Evolutionary conservation across 352 stramenopile species (phyloP), one percentile per base, ranked within the genome.

Genomic region (Globisporangium viniferum): DNA sequence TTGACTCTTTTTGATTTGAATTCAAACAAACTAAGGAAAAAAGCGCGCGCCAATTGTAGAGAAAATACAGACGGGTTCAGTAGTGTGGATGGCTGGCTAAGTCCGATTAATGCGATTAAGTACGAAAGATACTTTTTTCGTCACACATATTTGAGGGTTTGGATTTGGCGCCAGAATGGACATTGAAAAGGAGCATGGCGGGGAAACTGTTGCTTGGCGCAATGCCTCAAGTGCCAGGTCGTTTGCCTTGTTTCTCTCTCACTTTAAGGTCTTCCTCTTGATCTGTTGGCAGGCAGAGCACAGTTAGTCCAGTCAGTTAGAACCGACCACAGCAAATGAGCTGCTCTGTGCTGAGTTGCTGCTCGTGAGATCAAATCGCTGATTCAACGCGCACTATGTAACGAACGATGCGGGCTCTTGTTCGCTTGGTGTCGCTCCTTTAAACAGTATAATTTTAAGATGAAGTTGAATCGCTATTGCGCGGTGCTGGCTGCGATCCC

Each of bases 61-160:
- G 27, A 64, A 64, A 64, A 35, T 2, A 22, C 4, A 12, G 8
- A 49, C 0, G 7, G 5, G 4, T 24, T 24, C 24, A 24, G 6
- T 59, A 63, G n/a, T 41, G 22, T 12, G n/a, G 18, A 2, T n/a
- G 18, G 0, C 41, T 12, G n/a, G 10, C 8, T 31, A 57, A 65
- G 59, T 57, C 33, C 59, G 59, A 57, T 8, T 1, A 3, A n/a
- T 48, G 31, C 59, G 0, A 5, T 57, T 27, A 55, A 36, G 22
- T 39, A 55, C 59, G 59, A 55, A 55, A 62, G 56, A 62, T 64
- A 55, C 22, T 24, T 62, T 41, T 61, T 48, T 48, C 10, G 56
- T 36, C 6, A 29, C 22, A 24, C 55, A 46, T 62, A 31, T 62
- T 62, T 62, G 56, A 2, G 33, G 29, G 29, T 51, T 48, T 51